Base-by-base conservation (phyloP, 306 rosid genomes). In the Vigna angularis region DNA sequence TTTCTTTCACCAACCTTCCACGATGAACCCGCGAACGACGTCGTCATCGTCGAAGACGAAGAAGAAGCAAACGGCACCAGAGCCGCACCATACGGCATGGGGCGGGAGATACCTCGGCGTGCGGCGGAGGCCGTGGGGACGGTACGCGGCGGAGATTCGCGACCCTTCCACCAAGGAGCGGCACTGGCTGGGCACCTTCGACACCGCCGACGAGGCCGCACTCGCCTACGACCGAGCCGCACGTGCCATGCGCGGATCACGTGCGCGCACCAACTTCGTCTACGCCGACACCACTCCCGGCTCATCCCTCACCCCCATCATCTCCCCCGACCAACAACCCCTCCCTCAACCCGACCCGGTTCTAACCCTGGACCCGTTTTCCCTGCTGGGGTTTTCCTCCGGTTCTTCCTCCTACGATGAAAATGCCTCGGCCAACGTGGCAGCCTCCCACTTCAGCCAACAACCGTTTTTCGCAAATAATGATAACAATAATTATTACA, bases 121-220 rank as follows among this genome's bases (percentile, higher is more conserved):
- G 4, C 42, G 91, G 62, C 78, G 91, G 52, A 80, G 91, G 64
- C 91, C 90, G 1, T 87, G 90, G 90, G 90, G 90, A 26, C 30
- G 90, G 26, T 87, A 87, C 65, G 90, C 88, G 0, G 90, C 90
- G 0, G 90, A 87, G 82, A 87, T 87, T 45, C 75, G 90, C 12
- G 88, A 87, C 68, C 88, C 90, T 64, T 82, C 90, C 24, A 87
- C 90, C 1, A 87, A 87, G 26, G 90, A 87, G 24, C 28, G 90
- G 48, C 90, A 87, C 47, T 87, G 90, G 90, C 76, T 87, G 0
- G 90, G 88, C 26, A 84, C 90, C 14, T 87, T 87, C 9, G 90
- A 87, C 83, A 87, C 90, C 16, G 90, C 90, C 4, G 90, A 87
- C 15, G 88, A 87, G 74, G 90, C 90, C 8, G 91, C 91, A 32